phyloP scores from a whole-genome alignment of 1,284 basidiomycete species.

The Trichosporon sp. region DNA sequence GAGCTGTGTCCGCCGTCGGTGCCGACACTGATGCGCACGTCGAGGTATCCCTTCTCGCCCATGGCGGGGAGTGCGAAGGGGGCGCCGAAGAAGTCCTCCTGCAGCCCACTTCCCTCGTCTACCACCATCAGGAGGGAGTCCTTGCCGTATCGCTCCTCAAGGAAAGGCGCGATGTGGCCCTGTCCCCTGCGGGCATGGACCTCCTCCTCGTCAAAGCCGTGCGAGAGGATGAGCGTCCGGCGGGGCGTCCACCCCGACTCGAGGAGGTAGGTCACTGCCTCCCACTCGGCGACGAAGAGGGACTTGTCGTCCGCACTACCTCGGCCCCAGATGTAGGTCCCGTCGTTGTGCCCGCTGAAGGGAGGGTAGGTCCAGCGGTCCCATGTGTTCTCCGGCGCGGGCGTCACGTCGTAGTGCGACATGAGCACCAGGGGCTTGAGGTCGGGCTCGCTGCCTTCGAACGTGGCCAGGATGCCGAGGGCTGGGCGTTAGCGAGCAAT shows the following conservation, averaged over 20 bases:
- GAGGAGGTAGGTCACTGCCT: slow-evolving; percentile 53
- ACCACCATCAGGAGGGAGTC: slow-evolving; percentile 55
- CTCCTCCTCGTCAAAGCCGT: slow-evolving; percentile 55
- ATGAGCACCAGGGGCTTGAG: slow-evolving; percentile 59
- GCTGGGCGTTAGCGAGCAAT: slow-evolving; percentile 30
- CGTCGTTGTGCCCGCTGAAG: slow-evolving; percentile 54
- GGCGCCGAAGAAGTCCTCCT: slow-evolving; percentile 47
- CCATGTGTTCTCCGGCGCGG: slow-evolving; percentile 48
- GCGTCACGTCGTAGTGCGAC: slow-evolving; percentile 57
- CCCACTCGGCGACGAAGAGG: slow-evolving; percentile 56
- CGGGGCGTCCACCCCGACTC: slow-evolving; percentile 47
- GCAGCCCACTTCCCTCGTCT: slow-evolving; percentile 53
- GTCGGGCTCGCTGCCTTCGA: slow-evolving; percentile 56
- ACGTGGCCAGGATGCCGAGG: slow-evolving; percentile 59
- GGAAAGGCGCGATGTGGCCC: slow-evolving; percentile 50
- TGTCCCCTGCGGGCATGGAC: slow-evolving; percentile 54
- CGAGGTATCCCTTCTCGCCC: slow-evolving; percentile 55
- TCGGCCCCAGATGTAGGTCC: slow-evolving; percentile 53
- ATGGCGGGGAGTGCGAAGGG: slow-evolving; percentile 50
- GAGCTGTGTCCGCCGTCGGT: slow-evolving; percentile 58
- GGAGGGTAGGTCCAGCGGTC: slow-evolving; percentile 55
- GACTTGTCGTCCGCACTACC: slow-evolving; percentile 56
- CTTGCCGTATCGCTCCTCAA: slow-evolving; percentile 54
- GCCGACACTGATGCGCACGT: slow-evolving; percentile 51
- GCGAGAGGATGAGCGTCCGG: slow-evolving; percentile 53